Base-by-base conservation (phyloP, 2,329 filamentous ascomycete species). In the Zelopaecilomyces penicillatus region DNA sequence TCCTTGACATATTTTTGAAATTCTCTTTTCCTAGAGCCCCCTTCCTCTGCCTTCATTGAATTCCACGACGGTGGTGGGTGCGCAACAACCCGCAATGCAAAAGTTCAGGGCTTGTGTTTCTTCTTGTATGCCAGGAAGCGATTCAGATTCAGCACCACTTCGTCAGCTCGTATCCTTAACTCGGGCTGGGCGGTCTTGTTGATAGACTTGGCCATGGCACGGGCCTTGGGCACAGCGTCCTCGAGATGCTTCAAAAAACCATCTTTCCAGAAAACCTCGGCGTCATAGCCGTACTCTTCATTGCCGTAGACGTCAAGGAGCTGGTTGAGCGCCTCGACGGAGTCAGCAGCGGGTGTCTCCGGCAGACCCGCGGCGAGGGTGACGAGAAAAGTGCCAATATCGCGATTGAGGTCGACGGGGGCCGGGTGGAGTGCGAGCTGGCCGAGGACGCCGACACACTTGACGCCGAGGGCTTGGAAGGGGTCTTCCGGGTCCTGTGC, bases 231-330 rank as follows among this genome's bases (percentile, higher is more conserved):
- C 26, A 73, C 52, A 5, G 65, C 63, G 11, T 70, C 73, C 51
- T 81, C 75, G 2, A 85, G 63, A 49, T 79, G 76, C 52, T 71
- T 68, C 44, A 81, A 59, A 55, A 85, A 79, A 50, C 68, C 69
- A 50, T 79, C 71, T 52, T 71, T 71, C 75, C 80, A 83, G 61
- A 84, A 85, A 3, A 85, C 80, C 28, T 74, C 70, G 46, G 65
- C 67, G 57, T 85, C 82, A 56, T 74, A 81, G 8, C 70, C 65
- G 43, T 67, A 70, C 9, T 67, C 69, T 58, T 80, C 78, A 56
- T 85, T 77, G 28, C 72, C 75, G 61, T 85, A 85, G 6, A 85
- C 71, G 52, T 85, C 82, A 52, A 83, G 82, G 12, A 85, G 50
- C 59, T 83, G 78, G 61, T 84, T 78, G 37, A 85, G 64, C 11